Conservation (phyloP, 2,329 filamentous ascomycete species). For the Phialemoniopsis sp. region DNA sequence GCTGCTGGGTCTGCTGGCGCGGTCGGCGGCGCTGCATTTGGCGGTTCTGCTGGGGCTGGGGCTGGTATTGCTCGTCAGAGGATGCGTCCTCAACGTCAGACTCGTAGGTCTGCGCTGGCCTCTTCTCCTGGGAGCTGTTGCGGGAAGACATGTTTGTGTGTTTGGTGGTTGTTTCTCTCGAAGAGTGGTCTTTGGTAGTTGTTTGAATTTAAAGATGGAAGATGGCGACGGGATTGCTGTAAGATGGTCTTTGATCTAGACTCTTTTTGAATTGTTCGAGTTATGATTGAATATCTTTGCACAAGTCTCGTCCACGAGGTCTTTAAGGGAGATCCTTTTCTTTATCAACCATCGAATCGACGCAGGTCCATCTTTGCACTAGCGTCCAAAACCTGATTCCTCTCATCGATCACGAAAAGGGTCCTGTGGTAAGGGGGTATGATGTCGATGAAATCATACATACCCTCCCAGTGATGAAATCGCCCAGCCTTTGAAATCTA, state of each 20-base stretch:
- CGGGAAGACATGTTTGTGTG: constrained; percentile 19
- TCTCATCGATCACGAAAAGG: not conserved
- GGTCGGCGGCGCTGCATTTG: constrained; percentile 16
- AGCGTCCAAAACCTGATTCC: constrained; percentile 5
- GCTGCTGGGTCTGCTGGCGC: constrained; percentile 22
- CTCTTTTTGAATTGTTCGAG: no score
- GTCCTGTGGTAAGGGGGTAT: not conserved
- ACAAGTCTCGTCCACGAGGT: no score
- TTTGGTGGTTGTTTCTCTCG: no score
- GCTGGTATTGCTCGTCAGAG: constrained; percentile 21
- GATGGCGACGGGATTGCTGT: no score
- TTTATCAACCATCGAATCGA: no score
- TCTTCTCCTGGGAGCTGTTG: constrained; percentile 20
- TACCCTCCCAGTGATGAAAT: constrained; percentile 2
- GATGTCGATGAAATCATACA: constrained; percentile 7
- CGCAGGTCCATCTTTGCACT: not conserved
- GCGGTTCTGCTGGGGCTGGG: constrained; percentile 15
- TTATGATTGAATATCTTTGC: no score
- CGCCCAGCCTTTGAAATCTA: no score
- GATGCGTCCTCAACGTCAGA: constrained; percentile 27
- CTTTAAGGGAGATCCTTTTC: no score
- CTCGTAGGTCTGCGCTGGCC: constrained; percentile 24
- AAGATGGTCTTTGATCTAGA: no score
- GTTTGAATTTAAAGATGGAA: no score
- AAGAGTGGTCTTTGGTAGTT: no score